phyloP scores from a whole-genome alignment of 2,329 filamentous ascomycete genomes.

The Fusarium secorum region DNA sequence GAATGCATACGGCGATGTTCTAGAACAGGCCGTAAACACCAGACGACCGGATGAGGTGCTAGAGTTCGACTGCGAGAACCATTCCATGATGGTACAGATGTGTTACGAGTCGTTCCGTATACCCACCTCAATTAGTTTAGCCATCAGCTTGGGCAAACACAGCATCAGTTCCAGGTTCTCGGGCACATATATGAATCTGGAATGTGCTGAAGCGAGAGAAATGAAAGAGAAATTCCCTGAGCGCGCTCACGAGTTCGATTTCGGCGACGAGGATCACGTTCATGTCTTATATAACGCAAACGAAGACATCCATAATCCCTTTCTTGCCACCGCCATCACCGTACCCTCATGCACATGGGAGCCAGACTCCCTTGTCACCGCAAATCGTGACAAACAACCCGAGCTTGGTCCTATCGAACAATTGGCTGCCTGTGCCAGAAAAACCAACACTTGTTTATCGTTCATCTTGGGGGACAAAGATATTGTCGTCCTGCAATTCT shows the following conservation, averaged over 20 bases:
- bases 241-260: neutral
- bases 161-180: neutral
- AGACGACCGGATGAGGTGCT: neutral
- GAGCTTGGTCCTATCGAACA: neutral
- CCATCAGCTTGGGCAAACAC: accelerated
- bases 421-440: neutral
- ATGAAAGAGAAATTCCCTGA: neutral
- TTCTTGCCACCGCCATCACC: neutral
- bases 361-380: neutral
- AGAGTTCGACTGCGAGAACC: neutral
- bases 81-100: neutral
- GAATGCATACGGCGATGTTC: neutral
- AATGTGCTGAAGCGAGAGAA: neutral
- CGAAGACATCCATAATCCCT: accelerated
- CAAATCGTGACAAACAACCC: neutral
- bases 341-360: neutral
- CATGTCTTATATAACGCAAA: neutral
- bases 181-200: neutral
- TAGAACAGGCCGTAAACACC: neutral
- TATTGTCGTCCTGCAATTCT: neutral
- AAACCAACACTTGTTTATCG: neutral
- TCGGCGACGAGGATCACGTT: neutral
- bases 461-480: neutral
- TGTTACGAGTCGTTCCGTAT: neutral
- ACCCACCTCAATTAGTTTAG: neutral